Conservation (phyloP, 345 rosid genomes). For the Moringa oleifera region DNA sequence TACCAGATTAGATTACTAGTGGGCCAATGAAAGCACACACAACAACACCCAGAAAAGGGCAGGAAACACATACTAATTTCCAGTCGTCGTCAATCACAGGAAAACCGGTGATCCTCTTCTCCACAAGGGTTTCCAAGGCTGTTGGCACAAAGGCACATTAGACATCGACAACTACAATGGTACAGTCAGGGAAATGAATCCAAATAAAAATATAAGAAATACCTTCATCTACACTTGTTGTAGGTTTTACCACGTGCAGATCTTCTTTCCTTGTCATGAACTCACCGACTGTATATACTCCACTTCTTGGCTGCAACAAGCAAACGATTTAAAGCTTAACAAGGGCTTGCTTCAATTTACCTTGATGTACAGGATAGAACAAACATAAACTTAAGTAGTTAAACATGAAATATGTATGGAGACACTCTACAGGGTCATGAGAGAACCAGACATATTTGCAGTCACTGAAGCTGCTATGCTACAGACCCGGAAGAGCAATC, state of each 20-base stretch:
- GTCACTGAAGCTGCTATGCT: background rate
- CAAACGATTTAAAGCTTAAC: background rate
- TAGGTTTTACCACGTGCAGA: constrained; percentile 67
- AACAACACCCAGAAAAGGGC: constrained; percentile 2
- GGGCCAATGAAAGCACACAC: background rate
- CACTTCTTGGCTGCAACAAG: constrained; percentile 47
- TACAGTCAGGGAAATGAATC: background rate
- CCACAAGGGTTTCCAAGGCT: constrained; percentile 74
- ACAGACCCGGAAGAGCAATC: no score
- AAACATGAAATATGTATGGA: background rate
- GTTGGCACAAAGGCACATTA: constrained; percentile 21
- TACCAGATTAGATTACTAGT: no score
- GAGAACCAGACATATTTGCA: background rate
- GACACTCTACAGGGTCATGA: background rate
- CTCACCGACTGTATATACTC: constrained; percentile 72
- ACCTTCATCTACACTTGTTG: constrained; percentile 86
- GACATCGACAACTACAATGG: background rate
- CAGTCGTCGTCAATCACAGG: constrained; percentile 86
- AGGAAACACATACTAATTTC: constrained; percentile 51
- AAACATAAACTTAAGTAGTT: background rate
- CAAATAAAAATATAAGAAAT: background rate
- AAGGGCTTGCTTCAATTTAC: background rate
- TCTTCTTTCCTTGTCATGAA: constrained; percentile 80
- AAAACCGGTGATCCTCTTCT: constrained; percentile 77
- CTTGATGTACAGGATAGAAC: background rate